Base-by-base conservation (phyloP, 2,329 filamentous ascomycete genomes). In the Neospermospora avenae region DNA sequence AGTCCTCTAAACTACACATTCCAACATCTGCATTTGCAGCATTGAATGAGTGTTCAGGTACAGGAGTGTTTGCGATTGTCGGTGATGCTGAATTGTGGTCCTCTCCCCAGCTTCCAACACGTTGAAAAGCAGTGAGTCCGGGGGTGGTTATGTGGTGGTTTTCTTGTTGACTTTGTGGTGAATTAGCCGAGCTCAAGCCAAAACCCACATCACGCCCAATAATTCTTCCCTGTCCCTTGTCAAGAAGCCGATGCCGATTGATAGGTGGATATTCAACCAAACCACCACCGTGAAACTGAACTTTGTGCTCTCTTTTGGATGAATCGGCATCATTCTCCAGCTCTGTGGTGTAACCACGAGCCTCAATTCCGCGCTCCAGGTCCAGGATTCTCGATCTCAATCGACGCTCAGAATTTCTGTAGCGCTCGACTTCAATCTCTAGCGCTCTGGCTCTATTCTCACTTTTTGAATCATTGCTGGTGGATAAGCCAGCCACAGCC, bases 361-460 rank as follows among this genome's bases (percentile, higher is more conserved):
- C 16, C 18, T 37, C 44, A 28, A 46, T 4, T 18, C 31, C 35
- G 44, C 39, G 34, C 31, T 51, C 51, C 20, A 57, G 4, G 10
- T 58, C 45, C 44, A 59, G 41, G 45, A 60, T 25, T 13, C 52
- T 57, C 20, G 20, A 28, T 58, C 57, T 56, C 14, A 68, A 53
- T 2, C 46, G 10, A 1, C 41, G 35, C 60, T 66, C 68, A 8
- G 68, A 65, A 14, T 55, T 64, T 51, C 53, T 58, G 34, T 69
- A 54, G 34, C 25, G 51, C n/a, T 65, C 59, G 39, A 67, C 59
- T 41, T 67, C 68, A 4, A 44, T 28, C 20, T 67, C 58, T 20
- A 68, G 48, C 7, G 62, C 57, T 3, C 63, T 39, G 14, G 20
- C 20, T 18, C 63, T 58, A 11, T n/a, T 34, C n/a, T 48, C 39